A percentile compares a stretch with the other conserved stretches of the same genome.
Evolutionary conservation across 2,329 filamentous ascomycete species (phyloP).

Genomic region (Alternaria triticimaculans): DNA sequence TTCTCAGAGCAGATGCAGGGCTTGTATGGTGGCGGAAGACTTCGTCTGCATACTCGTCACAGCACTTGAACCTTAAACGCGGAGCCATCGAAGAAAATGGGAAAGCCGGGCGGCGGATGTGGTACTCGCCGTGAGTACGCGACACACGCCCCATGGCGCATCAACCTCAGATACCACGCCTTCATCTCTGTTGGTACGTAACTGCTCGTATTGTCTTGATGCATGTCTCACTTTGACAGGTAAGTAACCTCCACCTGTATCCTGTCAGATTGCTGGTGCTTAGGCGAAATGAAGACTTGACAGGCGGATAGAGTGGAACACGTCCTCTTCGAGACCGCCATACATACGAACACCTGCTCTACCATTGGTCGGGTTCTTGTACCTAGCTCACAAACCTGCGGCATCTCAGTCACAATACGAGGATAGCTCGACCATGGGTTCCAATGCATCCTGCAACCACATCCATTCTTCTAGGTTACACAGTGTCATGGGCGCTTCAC

Average conservation of each 20-base stretch:
- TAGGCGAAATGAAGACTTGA: conserved; percentile 8
- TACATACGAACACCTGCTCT: conserved; percentile 17
- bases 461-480: conserved; percentile 9
- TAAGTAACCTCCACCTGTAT: conserved; percentile 1
- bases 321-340: conserved; percentile 14
- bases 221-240: conserved; percentile 11
- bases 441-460: conserved; percentile 10
- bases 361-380: conserved; percentile 6
- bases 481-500: conserved; percentile 3
- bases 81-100: neutral
- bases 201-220: conserved; percentile 2
- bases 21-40: conserved; percentile 13
- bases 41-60: conserved; percentile 11
- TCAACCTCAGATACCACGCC: neutral
- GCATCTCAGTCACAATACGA: conserved; percentile 16
- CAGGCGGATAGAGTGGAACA: conserved; percentile 14
- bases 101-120: neutral
- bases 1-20: conserved; percentile 6
- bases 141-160: neutral
- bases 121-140: neutral
- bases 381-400: conserved; percentile 16
- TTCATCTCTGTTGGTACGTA: conserved; percentile 1
- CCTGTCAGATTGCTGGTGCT: conserved; percentile 9
- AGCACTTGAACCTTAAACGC: conserved; percentile 4
- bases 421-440: neutral